These are phyloP conservation scores for Diplogelasinospora grovesii DNA, from an alignment of 495 filamentous ascomycete species.

Conservation along the genomic window DNA sequence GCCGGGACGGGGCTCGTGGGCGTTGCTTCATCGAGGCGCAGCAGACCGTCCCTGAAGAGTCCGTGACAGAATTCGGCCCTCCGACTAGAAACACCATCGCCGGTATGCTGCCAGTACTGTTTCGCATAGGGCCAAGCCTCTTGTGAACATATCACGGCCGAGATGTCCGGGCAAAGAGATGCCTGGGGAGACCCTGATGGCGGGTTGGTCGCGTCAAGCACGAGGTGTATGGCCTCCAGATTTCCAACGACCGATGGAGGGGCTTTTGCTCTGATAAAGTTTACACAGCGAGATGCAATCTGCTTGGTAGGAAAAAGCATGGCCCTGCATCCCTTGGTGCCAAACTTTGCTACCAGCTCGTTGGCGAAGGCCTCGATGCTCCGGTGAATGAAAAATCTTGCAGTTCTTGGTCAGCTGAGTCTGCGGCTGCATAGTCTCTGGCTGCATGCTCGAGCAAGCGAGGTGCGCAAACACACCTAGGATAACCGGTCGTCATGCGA, in stretches of 20 bases:
- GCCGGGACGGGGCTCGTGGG: conserved; percentile 10
- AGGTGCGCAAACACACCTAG: conserved; percentile 46
- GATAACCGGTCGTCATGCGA: conserved; percentile 88
- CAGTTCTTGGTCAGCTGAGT: not conserved
- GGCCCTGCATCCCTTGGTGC: conserved; percentile 55
- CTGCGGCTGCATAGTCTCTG: no score
- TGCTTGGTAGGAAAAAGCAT: conserved; percentile 72
- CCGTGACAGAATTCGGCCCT: conserved; percentile 80
- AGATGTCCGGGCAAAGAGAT: conserved; percentile 46
- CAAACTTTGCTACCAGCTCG: conserved; percentile 60
- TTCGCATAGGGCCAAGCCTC: conserved; percentile 66
- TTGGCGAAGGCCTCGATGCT: conserved; percentile 67
- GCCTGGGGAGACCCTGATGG: conserved; percentile 40
- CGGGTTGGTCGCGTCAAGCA: conserved; percentile 44
- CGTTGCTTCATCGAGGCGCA: conserved; percentile 46
- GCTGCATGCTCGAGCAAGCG: conserved; percentile 1
- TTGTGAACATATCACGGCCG: conserved; percentile 63
- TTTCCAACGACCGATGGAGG: conserved; percentile 38
- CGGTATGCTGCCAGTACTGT: conserved; percentile 92
- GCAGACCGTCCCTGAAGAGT: conserved; percentile 62
- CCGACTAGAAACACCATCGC: conserved; percentile 90
- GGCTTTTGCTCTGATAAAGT: conserved; percentile 60
- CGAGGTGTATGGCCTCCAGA: conserved; percentile 62
- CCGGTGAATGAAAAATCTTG: conserved; percentile 88
- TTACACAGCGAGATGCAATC: conserved; percentile 59